Base-by-base conservation (phyloP, 495 filamentous ascomycete genomes). In the Aspergillus ostianus region DNA sequence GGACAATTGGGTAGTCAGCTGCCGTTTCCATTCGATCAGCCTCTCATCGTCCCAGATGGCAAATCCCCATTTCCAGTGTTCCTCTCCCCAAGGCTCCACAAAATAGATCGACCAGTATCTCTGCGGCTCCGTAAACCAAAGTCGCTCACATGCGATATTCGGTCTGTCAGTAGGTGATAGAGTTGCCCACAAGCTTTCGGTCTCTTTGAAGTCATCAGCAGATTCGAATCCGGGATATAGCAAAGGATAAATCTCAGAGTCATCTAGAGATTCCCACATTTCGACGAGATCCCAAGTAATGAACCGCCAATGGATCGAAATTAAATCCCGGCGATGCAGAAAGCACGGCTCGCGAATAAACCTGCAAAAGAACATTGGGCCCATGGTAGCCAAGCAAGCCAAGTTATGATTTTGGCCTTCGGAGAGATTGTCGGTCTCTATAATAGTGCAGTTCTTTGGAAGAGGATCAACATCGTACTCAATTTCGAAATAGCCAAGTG, bases 1-100 rank as follows among this genome's bases (percentile, higher is more conserved):
- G 55, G 10, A 63, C 23, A 18, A 72, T 47, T 4, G 65, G 70
- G 4, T 59, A 51, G 3, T 67, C 32, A 5, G 62, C 44, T 13
- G 52, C 47, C 9, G n/a, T 15, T 48, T 36, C 59, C 54, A 61
- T 29, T 48, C 41, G 2, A 36, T 23, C 13, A 53, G 9, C 30
- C 60, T 46, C 18, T 58, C 52, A 5, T 32, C 21, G 46, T 59
- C 56, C 60, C 60, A 63, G 6, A 63, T 13, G 0, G 56, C 60
- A 23, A 59, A 59, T 9, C 32, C 56, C 60, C 60, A 63, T 13
- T 26, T 9, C 51, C 50, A 56, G 29, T 19, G 15, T 12, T 12
- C 29, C 12, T n/a, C 4, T 6, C 29, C 32, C 5, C 0, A 10
- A 23, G 18, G 0, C 29, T 30, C 45, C 46, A 51, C 47, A 20